Base-by-base conservation (phyloP, 1,284 basidiomycete species). In the Quambalaria eucalypti region DNA sequence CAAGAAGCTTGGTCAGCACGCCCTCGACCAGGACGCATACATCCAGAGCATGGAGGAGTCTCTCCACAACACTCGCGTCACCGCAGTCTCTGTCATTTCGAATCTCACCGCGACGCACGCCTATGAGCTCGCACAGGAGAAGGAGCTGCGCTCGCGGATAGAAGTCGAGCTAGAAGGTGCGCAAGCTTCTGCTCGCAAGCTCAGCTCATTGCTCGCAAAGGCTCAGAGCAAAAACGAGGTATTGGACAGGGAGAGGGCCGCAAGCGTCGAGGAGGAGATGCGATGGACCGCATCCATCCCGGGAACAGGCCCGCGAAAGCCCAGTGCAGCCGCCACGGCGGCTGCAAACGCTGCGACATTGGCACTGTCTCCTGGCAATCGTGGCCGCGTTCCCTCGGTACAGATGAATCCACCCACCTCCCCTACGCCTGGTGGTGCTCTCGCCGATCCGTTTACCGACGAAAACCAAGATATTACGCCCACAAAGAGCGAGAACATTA, bases 151-250 rank as follows among this genome's bases (percentile, higher is more conserved):
- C 21, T 65, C 64, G 29, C 65, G 70, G 12, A 60, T 71, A 21
- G 69, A 72, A 28, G 71, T 68, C 40, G 71, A 74, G 51, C 50
- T 74, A n/a, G 62, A 65, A 4, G 71, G 70, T 9, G 67, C 64
- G 56, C 66, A 68, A 47, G 60, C 65, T 0, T 69, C 72, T 49
- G 69, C 70, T 42, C 61, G 63, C 48, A 74, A 69, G 68, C 69
- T 74, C 44, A 66, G 70, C 42, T 62, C 61, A 10, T 54, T 69
- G 51, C 57, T 73, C 28, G 64, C 57, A 31, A 64, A 66, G 5
- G 67, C 68, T 9, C 63, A 69, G 56, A 60, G 61, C 6, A 53
- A 57, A 33, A 46, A 28, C 29, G 44, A 44, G 33, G 55, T 50
- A 29, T 33, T 28, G 19, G 48, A 47, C 33, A 39, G 29, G 19